Percentiles rank a stretch among this genome's conserved stretches.
These are phyloP conservation scores for Pseudofabraea citricarpa DNA, from an alignment of 2,329 filamentous ascomycete genomes.

Conservation along the genomic window DNA sequence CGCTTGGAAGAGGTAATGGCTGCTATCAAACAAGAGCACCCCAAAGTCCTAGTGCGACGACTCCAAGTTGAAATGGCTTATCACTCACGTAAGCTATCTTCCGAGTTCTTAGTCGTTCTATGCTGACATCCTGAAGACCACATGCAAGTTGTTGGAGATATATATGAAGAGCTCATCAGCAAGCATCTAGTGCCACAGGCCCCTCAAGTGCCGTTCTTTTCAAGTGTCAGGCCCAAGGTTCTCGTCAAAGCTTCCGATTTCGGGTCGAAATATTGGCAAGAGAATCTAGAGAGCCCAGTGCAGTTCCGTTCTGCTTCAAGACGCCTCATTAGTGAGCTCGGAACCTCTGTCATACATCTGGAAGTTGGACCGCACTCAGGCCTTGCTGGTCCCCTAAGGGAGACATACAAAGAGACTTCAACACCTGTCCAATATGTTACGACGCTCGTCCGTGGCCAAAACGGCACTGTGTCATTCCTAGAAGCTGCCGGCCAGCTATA, in stretches of 20 bases:
- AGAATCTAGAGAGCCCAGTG: constrained; percentile 39
- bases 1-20: constrained; percentile 7
- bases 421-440: constrained; percentile 3
- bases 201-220: neutral
- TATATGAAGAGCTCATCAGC: neutral
- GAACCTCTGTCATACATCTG: constrained; percentile 15
- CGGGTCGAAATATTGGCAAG: constrained; percentile 37
- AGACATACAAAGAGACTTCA: constrained; percentile 1
- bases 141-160: constrained; percentile 2
- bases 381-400: constrained; percentile 22
- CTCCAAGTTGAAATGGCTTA: constrained; percentile 17
- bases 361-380: constrained; percentile 29
- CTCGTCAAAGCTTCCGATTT: constrained; percentile 5
- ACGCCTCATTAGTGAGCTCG: constrained; percentile 20
- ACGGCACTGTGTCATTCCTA: neutral
- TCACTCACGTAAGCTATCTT: constrained; percentile 13
- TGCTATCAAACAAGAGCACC: constrained; percentile 20
- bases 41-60: constrained; percentile 10
- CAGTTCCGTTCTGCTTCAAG: constrained; percentile 33
- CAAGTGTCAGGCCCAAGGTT: neutral
- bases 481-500: constrained; percentile 2
- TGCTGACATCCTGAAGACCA: no score
- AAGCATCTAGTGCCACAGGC: neutral
- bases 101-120: constrained; percentile 10
- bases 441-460: constrained; percentile 1